Evolutionary conservation across 148 eudicot species (phyloP).

Genomic region (Rhododendron henanense): DNA sequence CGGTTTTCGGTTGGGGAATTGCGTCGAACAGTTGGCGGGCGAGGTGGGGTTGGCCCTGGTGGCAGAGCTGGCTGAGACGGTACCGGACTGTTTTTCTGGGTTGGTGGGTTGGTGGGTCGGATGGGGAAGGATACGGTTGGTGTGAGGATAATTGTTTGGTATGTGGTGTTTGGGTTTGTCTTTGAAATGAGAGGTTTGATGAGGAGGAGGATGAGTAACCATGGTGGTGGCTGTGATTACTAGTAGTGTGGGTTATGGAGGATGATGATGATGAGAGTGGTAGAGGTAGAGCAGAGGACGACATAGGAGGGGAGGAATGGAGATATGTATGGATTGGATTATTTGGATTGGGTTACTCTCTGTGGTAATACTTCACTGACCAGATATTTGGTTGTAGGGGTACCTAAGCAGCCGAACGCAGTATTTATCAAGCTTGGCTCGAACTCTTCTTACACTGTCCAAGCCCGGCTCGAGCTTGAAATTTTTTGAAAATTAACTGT

Average conservation of each 20-base stretch:
- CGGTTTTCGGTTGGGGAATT: constrained; percentile 75
- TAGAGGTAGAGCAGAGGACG: constrained; percentile 18
- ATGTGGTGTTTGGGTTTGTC: not conserved
- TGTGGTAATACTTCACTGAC: not conserved
- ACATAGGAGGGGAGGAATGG: not conserved
- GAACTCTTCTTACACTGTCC: no score
- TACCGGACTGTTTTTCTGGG: not conserved
- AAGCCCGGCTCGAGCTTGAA: no score
- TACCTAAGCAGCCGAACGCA: no score
- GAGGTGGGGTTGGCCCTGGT: constrained; percentile 31
- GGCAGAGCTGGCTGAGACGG: not conserved
- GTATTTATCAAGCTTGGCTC: no score
- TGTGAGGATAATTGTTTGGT: constrained; percentile 5
- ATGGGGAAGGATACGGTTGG: not conserved
- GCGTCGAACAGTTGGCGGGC: constrained; percentile 84
- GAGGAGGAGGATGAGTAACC: not conserved
- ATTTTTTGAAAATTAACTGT: no score
- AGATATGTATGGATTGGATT: not conserved
- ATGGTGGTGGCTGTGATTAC: not conserved
- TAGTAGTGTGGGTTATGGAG: constrained; percentile 9
- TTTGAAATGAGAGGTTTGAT: not conserved
- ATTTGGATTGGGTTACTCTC: not conserved
- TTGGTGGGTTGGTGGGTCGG: not conserved
- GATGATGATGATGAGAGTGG: constrained; percentile 14
- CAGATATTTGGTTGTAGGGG: no score